These are phyloP conservation scores for Trypethelium eluteriae DNA, from an alignment of 495 filamentous ascomycete species.

Conservation along the genomic window DNA sequence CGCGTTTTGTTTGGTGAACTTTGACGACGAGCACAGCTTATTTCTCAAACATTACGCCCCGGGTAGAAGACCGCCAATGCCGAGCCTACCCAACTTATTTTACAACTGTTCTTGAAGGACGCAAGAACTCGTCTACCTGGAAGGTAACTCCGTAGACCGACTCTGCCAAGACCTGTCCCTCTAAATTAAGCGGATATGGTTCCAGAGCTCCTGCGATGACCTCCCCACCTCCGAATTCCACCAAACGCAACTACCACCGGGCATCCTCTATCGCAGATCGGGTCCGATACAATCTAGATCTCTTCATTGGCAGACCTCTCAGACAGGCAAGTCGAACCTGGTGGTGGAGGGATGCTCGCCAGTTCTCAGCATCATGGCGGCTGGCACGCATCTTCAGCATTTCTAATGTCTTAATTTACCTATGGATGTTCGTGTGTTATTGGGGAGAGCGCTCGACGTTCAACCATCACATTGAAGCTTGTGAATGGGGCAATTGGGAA, in stretches of 20 bases:
- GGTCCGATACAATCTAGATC: background rate
- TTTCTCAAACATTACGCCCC: background rate
- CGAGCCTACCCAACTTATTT: background rate
- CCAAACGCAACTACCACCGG: background rate
- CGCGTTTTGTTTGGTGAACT: background rate
- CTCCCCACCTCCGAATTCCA: constrained; percentile 3
- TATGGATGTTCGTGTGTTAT: constrained; percentile 74
- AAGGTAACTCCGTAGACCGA: too few relatives aligned
- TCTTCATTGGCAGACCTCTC: background rate
- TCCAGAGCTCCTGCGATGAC: background rate
- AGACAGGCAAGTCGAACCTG: background rate
- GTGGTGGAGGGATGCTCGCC: background rate
- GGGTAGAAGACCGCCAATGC: background rate
- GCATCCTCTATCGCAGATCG: background rate
- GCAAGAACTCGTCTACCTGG: background rate
- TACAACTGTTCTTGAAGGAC: background rate
- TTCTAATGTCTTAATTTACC: constrained; percentile 50
- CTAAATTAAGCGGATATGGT: background rate
- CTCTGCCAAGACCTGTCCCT: constrained; percentile 2
- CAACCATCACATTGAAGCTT: constrained; percentile 55
- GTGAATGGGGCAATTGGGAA: constrained; percentile 83
- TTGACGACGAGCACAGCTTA: background rate
- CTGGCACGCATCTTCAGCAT: constrained; percentile 16
- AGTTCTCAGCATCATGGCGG: constrained; percentile 7
- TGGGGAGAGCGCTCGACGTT: constrained; percentile 85